phyloP scores from a whole-genome alignment of 148 eudicot genomes.

The Polygonum maritimum region DNA sequence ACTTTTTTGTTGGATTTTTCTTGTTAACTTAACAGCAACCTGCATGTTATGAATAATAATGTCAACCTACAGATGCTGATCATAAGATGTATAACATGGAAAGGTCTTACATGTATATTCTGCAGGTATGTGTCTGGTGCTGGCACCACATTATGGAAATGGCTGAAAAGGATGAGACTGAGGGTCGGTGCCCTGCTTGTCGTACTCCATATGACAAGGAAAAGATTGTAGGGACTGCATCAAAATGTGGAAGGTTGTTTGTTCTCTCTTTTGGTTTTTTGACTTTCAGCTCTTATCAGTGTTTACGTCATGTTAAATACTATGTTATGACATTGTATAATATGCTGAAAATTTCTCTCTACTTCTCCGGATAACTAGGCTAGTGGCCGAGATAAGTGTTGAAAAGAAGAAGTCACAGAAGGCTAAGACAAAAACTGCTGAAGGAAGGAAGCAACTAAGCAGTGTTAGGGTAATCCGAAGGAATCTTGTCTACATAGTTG shows the following conservation, averaged over 20 bases:
- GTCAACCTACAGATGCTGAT: neutral
- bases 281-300: neutral
- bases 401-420: conserved; percentile 81
- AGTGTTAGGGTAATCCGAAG: conserved; percentile 90
- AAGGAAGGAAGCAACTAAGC: conserved; percentile 83
- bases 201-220: conserved; percentile 92
- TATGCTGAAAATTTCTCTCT: neutral
- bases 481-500: conserved; percentile 93
- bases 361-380: conserved; percentile 26
- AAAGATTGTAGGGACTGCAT: conserved; percentile 70
- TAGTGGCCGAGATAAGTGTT: conserved; percentile 62
- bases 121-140: conserved; percentile 97
- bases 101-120: neutral
- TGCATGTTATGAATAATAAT: neutral
- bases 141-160: conserved; percentile 99
- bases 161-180: conserved; percentile 90
- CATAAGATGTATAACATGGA: no score
- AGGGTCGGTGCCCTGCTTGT: conserved; percentile 97
- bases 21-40: neutral
- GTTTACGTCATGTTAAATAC: neutral
- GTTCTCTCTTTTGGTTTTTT: neutral
- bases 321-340: neutral
- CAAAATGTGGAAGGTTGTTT: conserved; percentile 66
- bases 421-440: conserved; percentile 58
- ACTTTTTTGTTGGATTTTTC: neutral